A percentile compares a stretch with the other conserved stretches of the same genome.
Evolutionary conservation across 305 asterid species (phyloP).

Genomic region (Andrographis paniculata): DNA sequence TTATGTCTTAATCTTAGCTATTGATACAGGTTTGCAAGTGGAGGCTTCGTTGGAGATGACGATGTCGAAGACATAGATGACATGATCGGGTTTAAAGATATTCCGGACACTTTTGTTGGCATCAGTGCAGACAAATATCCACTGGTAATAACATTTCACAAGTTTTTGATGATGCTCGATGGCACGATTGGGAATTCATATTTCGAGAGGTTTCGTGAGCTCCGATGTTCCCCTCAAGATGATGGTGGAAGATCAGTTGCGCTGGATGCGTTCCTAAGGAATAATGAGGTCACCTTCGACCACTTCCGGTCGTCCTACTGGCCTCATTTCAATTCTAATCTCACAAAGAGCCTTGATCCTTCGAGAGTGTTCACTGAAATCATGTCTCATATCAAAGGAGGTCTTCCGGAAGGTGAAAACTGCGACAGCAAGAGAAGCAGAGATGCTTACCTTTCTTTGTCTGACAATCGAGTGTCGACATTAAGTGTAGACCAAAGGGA

Average conservation of each 20-base stretch:
- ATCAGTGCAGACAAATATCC: background rate
- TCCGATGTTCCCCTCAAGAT: background rate
- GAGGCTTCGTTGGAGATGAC: constrained; percentile 17
- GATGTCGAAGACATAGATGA: constrained; percentile 42
- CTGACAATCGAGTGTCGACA: constrained; percentile 37
- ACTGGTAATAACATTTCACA: background rate
- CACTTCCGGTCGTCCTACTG: constrained; percentile 47
- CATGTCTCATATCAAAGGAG: constrained; percentile 69
- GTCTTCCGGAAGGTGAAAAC: constrained; percentile 29
- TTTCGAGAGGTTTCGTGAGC: background rate
- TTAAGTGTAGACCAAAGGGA: constrained; percentile 29
- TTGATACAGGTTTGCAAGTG: constrained; percentile 34
- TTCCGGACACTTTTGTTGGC: background rate
- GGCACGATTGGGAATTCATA: background rate
- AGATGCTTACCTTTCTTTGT: constrained; percentile 34
- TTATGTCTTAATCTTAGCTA: constrained; percentile 10
- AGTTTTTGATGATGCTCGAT: background rate
- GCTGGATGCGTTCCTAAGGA: constrained; percentile 38
- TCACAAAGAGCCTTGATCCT: constrained; percentile 45
- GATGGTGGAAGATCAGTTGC: constrained; percentile 12
- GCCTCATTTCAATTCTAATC: constrained; percentile 46
- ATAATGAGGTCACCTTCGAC: constrained; percentile 56
- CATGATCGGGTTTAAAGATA: constrained; percentile 7
- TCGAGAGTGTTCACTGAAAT: constrained; percentile 59
- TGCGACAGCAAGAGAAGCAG: constrained; percentile 32